phyloP scores from a whole-genome alignment of 2,329 filamentous ascomycete species.

The Fusarium zealandicum region DNA sequence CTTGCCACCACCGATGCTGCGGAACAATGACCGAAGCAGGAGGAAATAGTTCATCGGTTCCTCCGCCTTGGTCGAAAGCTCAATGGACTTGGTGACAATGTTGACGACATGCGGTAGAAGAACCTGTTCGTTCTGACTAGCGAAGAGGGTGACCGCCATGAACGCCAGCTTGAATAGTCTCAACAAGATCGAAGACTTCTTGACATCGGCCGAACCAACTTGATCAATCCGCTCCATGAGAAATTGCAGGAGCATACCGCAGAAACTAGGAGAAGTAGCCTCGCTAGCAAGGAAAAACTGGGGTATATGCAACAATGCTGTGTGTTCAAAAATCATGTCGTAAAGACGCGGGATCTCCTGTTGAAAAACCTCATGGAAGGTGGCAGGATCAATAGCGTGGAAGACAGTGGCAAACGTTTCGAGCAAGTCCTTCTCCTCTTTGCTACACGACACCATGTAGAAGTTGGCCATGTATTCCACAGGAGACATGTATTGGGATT shows the following conservation, averaged over 20 bases:
- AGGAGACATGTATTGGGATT: constrained; percentile 78
- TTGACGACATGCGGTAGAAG: constrained; percentile 95
- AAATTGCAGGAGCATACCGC: constrained; percentile 96
- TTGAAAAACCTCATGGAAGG: constrained; percentile 98
- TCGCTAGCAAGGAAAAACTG: constrained; percentile 99
- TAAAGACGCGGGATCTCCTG: constrained; percentile 97
- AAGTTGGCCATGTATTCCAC: constrained; percentile 94
- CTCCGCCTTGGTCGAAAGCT: constrained; percentile 92
- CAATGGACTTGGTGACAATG: constrained; percentile 96
- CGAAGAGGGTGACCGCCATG: constrained; percentile 98
- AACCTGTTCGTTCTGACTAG: constrained; percentile 92
- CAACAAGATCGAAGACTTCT: constrained; percentile 90
- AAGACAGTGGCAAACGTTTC: constrained; percentile 99
- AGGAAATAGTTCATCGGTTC: constrained; percentile 99
- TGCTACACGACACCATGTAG: constrained; percentile 90
- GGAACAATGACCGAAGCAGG: constrained; percentile 87
- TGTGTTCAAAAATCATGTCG: constrained; percentile 97
- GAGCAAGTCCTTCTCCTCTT: constrained; percentile 96
- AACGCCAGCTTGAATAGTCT: constrained; percentile 97
- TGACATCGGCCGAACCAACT: constrained; percentile 89
- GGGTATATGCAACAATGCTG: constrained; percentile 89
- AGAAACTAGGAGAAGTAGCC: constrained; percentile 96
- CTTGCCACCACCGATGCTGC: constrained; percentile 95
- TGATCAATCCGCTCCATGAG: constrained; percentile 96
- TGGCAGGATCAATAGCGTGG: constrained; percentile 96